These are phyloP conservation scores for Exophiala calicioides DNA, from an alignment of 2,329 filamentous ascomycete species.

Conservation along the genomic window DNA sequence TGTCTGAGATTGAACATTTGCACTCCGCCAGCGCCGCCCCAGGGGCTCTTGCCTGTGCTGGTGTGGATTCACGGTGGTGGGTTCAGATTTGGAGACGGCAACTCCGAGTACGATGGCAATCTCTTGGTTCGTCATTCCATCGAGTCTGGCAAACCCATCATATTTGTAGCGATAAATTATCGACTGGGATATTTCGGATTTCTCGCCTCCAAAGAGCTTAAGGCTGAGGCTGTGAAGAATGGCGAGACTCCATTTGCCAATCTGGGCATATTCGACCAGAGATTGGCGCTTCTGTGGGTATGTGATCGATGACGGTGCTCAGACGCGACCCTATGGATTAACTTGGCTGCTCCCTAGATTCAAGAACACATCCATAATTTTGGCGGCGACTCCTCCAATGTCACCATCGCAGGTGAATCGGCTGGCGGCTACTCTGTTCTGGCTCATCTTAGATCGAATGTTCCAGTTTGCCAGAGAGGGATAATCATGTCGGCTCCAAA, in stretches of 20 bases:
- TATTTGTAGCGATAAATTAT: slow-evolving; percentile 38
- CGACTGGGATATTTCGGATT: slow-evolving; percentile 40
- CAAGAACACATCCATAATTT: slow-evolving; percentile 43
- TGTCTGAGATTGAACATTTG: slow-evolving; percentile 38
- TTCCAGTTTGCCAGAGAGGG: slow-evolving; percentile 17
- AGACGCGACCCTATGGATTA: too few relatives aligned
- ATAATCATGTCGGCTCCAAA: slow-evolving; percentile 18
- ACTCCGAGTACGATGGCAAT: slow-evolving; percentile 20
- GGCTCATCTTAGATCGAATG: slow-evolving; percentile 15
- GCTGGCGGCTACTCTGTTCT: slow-evolving; percentile 48
- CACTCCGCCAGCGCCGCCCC: slow-evolving; percentile 9
- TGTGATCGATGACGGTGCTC: too few relatives aligned
- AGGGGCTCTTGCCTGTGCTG: slow-evolving; percentile 23
- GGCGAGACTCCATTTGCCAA: slow-evolving; percentile 35
- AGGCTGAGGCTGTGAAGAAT: slow-evolving; percentile 45
- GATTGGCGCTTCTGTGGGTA: slow-evolving; percentile 41
- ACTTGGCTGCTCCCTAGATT: slow-evolving; percentile 32
- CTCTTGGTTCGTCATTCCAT: slow-evolving; percentile 20
- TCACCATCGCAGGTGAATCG: slow-evolving; percentile 47
- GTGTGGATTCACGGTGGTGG: slow-evolving; percentile 27
- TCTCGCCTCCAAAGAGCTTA: slow-evolving; percentile 50
- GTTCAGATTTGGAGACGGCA: slow-evolving; percentile 25
- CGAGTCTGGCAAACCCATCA: slow-evolving; percentile 15
- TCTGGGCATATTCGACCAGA: slow-evolving; percentile 46
- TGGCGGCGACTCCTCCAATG: slow-evolving; percentile 42